Base-by-base conservation (phyloP, 2,329 filamentous ascomycete species). In the Penicillium occitanis region DNA sequence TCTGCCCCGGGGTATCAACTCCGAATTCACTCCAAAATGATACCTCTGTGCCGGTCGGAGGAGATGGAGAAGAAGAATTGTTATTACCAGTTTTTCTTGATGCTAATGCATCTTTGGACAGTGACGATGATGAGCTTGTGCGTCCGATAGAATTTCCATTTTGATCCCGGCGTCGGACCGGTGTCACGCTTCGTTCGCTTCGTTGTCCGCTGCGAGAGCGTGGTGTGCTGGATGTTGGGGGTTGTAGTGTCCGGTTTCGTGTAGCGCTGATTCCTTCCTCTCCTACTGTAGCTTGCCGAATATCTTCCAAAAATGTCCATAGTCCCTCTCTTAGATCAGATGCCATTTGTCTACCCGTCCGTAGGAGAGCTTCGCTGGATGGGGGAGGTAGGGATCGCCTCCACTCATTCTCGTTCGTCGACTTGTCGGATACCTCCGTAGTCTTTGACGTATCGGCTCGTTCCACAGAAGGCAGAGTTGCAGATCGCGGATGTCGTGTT, bases 261-360 rank as follows among this genome's bases (percentile, higher is more conserved):
- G 80, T 80, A 50, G 87, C 89, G 67, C 84, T 88, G 69, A 92
- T 87, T 17, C 89, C 91, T 80, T 99, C 95, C 64, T 99, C 95
- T 28, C 95, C 95, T 6, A 99, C 93, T 0, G 95, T 97, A 14
- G 94, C 96, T 78, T 98, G 95, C 70, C 93, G 87, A 58, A 99
- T 88, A 75, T 99, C 95, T 76, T 98, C 95, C 67, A 97, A 88
- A 78, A 99, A 99, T 1, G 92, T 97, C 88, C 91, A 93, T 59
- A 99, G 81, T 1, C 95, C 94, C 61, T 95, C 88, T 75, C 90
- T 92, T 77, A 99, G 88, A 78, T 97, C 95, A 67, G 91, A 90
- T 17, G 93, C 91, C 78, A 97, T 89, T 77, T 95, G 91, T 75
- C 93, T 93, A 67, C 83, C 82, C 64, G 80, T 86, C 72, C 78